phyloP scores from a whole-genome alignment of 2,329 filamentous ascomycete genomes.

The Cladophialophora chaetospira region DNA sequence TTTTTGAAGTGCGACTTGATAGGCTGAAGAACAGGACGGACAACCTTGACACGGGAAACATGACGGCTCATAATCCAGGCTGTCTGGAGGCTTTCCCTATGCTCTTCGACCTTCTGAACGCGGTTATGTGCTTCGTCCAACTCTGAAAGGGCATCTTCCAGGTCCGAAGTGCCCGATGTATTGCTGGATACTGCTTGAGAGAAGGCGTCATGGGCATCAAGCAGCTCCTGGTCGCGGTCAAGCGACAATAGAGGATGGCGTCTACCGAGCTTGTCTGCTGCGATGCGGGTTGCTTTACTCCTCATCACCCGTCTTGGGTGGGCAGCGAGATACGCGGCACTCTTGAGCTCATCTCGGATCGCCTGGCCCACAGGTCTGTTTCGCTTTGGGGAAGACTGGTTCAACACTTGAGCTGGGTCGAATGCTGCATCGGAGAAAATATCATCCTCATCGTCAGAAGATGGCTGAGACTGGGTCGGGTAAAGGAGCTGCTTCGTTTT shows the following conservation, averaged over 20 bases:
- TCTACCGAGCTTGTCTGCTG: slow-evolving; percentile 38
- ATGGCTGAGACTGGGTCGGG: not conserved
- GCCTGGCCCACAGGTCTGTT: slow-evolving; percentile 28
- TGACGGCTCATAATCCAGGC: slow-evolving; percentile 44
- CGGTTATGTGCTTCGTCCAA: slow-evolving; percentile 28
- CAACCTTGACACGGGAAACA: slow-evolving; percentile 41
- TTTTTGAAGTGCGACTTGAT: slow-evolving; percentile 34
- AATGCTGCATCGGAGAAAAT: slow-evolving; percentile 39
- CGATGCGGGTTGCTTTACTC: slow-evolving; percentile 36
- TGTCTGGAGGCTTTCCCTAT: slow-evolving; percentile 40
- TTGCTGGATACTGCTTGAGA: slow-evolving; percentile 28
- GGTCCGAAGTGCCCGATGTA: slow-evolving; percentile 14
- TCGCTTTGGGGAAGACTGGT: slow-evolving; percentile 24
- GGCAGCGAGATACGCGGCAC: slow-evolving; percentile 29
- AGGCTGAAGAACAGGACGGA: slow-evolving; percentile 36
- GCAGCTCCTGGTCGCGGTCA: slow-evolving; percentile 37
- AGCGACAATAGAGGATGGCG: slow-evolving; percentile 37
- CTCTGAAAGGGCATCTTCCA: slow-evolving; percentile 15
- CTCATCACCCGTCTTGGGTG: slow-evolving; percentile 39
- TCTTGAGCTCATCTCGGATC: slow-evolving; percentile 29
- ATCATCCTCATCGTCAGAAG: slow-evolving; percentile 5
- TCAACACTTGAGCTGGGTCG: slow-evolving; percentile 36
- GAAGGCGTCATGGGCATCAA: slow-evolving; percentile 39
- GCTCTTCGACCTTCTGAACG: slow-evolving; percentile 38
- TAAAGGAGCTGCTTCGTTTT: slow-evolving; percentile 21